Evolutionary conservation across 2,329 filamentous ascomycete genomes (phyloP), one percentile per base, ranked within the genome.

Genomic region (Chaetomiaceae sp.): DNA sequence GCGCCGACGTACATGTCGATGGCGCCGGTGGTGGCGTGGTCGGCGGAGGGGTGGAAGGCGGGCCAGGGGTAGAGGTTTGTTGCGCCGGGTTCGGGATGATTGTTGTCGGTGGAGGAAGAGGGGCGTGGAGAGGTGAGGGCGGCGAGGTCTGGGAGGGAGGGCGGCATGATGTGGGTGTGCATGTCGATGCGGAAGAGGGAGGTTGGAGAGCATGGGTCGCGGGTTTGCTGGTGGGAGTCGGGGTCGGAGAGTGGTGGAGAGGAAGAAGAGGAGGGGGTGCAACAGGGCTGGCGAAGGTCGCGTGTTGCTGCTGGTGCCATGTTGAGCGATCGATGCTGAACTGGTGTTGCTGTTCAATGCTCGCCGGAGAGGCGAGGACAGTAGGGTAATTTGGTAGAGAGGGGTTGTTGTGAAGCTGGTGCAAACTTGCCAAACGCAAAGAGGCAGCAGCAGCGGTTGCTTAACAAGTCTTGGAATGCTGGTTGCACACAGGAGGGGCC

Each of bases 41-140:
- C 54, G 15, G 50, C 34, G 24, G 54, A 47, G 2, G 56, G 58
- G 19, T 52, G 55, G 50, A 64, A 57, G 27, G 55, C 52, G 1
- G 62, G 59, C 62, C 59, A 64, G 29, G 58, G 52, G 50, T 60
- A 70, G 55, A 68, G 64, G 2, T n/a, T n/a, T n/a, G n/a, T n/a
- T n/a, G n/a, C n/a, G n/a, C n/a, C n/a, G n/a, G n/a, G n/a, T n/a
- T n/a, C n/a, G n/a, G 11, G 15, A 5, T 12, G 20, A 2, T 17
- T 14, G 7, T 29, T 33, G 11, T 10, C 24, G 29, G 6, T 29
- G n/a, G n/a, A n/a, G n/a, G n/a, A n/a, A n/a, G n/a, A 10, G 3
- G 60, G 68, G 22, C 64, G 68, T 11, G 68, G 69, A 56, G 68
- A 66, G n/a, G 70, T 68, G 39, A 73, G 70, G 50, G 68, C 66